phyloP scores from a whole-genome alignment of 441 rosid genomes.

The Mallotus repandus region DNA sequence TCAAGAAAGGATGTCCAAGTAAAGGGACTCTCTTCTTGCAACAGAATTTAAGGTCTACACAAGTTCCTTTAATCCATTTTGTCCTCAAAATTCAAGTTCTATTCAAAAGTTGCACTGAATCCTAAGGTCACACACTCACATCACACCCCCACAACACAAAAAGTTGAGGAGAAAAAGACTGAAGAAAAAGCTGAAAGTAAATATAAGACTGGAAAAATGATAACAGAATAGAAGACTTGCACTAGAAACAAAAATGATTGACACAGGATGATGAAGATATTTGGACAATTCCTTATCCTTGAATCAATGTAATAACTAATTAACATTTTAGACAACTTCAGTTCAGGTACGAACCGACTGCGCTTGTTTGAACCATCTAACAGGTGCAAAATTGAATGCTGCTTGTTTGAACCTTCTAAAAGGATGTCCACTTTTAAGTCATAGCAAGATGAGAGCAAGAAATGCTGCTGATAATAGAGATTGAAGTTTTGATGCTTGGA shows the following conservation, averaged over 20 bases:
- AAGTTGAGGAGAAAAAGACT: neutral
- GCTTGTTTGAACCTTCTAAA: too few relatives aligned
- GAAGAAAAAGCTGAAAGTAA: neutral
- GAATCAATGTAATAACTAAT: neutral
- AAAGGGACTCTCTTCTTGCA: too few relatives aligned
- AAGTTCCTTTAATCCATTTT: too few relatives aligned
- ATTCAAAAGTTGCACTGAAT: too few relatives aligned
- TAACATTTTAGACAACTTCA: neutral
- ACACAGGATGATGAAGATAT: neutral
- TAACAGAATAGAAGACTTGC: neutral
- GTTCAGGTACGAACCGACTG: neutral
- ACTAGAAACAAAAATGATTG: neutral
- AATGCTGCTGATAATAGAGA: conserved; percentile 34
- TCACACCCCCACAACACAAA: neutral
- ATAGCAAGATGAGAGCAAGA: conserved; percentile 32
- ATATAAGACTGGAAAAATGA: neutral
- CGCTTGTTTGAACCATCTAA: neutral
- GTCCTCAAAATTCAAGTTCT: too few relatives aligned
- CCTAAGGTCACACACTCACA: neutral
- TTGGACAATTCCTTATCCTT: neutral
- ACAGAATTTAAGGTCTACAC: too few relatives aligned
- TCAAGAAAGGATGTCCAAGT: too few relatives aligned
- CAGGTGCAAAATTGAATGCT: neutral
- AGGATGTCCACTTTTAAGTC: neutral
- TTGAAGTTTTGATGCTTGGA: conserved; percentile 30